These are phyloP conservation scores for Pterocarpus macrocarpus DNA, from an alignment of 306 rosid genomes.

Conservation along the genomic window DNA sequence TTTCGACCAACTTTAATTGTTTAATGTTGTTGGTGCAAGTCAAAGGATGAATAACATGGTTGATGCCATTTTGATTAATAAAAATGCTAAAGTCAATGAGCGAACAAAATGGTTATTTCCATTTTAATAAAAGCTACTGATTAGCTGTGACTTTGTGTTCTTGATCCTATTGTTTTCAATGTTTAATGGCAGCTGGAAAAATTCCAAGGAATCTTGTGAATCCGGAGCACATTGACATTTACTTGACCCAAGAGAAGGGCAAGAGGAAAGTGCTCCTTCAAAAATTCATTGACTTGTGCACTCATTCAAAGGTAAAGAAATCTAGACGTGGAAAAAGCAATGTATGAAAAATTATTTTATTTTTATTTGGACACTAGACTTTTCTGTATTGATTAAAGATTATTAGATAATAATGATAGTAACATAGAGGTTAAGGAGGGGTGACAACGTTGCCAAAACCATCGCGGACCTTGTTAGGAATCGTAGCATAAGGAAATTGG, in stretches of 20 bases:
- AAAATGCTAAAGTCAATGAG: background rate
- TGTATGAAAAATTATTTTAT: background rate
- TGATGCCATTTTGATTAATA: background rate
- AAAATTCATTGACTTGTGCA: conserved; percentile 40
- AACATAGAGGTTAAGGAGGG: conserved; percentile 30
- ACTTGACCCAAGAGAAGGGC: conserved; percentile 7
- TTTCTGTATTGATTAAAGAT: background rate
- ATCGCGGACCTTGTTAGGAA: conserved; percentile 8
- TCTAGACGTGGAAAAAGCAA: background rate
- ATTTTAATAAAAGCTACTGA: background rate
- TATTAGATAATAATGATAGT: background rate
- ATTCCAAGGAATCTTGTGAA: conserved; percentile 26
- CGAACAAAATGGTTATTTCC: background rate
- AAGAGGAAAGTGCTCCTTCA: conserved; percentile 33
- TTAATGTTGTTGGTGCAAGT: background rate
- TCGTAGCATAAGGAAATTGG: conserved; percentile 25
- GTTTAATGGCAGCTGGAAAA: conserved; percentile 40
- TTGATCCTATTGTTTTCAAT: background rate
- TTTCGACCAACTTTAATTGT: background rate
- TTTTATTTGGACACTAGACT: background rate
- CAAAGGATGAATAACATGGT: background rate
- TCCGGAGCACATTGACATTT: background rate
- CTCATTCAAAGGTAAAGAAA: conserved; percentile 40
- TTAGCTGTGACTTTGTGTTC: conserved; percentile 15
- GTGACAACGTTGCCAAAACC: conserved; percentile 27